Evolutionary conservation across 2,329 filamentous ascomycete species (phyloP).

Genomic region (Blastomyces emzantsi): DNA sequence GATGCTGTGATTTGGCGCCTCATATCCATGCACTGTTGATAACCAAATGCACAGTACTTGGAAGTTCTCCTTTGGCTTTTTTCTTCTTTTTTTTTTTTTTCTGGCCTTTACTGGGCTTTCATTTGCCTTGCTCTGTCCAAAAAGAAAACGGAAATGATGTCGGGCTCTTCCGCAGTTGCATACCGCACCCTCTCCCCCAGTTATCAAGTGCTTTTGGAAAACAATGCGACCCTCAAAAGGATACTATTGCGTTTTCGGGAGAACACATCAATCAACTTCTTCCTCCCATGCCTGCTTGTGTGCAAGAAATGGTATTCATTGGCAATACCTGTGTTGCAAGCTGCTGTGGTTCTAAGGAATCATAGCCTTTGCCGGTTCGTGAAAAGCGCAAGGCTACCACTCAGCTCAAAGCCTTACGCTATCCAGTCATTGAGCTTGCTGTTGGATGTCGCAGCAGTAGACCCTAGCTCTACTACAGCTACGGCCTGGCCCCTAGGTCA

Average conservation of each 20-base stretch:
- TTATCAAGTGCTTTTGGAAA: background rate
- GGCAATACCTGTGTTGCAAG: background rate
- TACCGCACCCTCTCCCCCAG: background rate
- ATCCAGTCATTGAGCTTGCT: constrained; percentile 10
- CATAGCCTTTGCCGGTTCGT: background rate
- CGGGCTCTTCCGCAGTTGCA: background rate
- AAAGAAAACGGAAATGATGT: background rate
- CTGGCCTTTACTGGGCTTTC: background rate
- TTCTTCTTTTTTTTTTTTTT: background rate
- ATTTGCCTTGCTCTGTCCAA: background rate
- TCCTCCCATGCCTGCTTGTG: constrained; percentile 8
- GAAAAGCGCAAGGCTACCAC: background rate
- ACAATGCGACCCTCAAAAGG: background rate
- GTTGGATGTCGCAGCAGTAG: background rate
- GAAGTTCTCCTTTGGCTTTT: background rate
- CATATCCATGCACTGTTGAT: background rate
- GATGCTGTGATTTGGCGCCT: background rate
- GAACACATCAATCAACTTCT: background rate
- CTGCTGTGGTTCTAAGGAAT: background rate
- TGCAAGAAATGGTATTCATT: constrained; percentile 9
- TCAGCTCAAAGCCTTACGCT: background rate
- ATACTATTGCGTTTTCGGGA: constrained; percentile 9
- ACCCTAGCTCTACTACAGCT: background rate
- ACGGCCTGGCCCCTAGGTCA: background rate
- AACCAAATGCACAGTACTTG: background rate